Evolutionary conservation across 1,284 basidiomycete species (phyloP), one percentile per base, ranked within the genome.

Genomic region (Cutaneotrichosporon sp.): DNA sequence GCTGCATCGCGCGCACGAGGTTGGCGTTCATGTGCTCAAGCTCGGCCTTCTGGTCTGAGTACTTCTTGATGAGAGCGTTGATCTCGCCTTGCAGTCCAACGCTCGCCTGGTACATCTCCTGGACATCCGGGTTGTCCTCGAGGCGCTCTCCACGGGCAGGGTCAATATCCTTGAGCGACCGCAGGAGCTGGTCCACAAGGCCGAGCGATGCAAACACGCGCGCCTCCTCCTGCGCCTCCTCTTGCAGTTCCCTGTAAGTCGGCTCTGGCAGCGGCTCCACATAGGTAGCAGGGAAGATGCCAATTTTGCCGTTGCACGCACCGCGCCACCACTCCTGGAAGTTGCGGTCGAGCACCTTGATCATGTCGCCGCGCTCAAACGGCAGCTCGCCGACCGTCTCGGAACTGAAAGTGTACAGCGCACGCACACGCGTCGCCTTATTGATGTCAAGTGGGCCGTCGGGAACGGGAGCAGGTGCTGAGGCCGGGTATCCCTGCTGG

Each of bases 251-350:
- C 1, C 83, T 83, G 0, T 89, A 83, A 0, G 90, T 91, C 0
- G 90, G 91, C 67, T 97, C 93, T 0, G 94, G 92, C 58, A 98
- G 82, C 1, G 90, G 84, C 86, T 97, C 92, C 69, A 99, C 92
- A 81, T 98, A 98, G 76, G 97, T 98, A 47, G 97, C 92, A 0
- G 97, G 96, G 80, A 99, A 99, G 66, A 99, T 99, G 14, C 97
- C 97, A 9, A 93, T 94, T 65, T 91, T 84, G 1, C 95, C 94
- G 71, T 90, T 90, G 47, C 94, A 81, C 72, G 98, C 95, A 2
- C 97, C 97, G 55, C 92, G 84, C 95, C 96, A 99, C 97, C 97
- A 99, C 77, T 98, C 93, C 74, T 94, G 90, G 81, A 97, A 97
- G 31, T 90, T 91, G 50, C 92, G 87, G 78, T 98, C 94, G 11